Conservation (phyloP, 805 yeast genomes). For the Barnettozyma populi region DNA sequence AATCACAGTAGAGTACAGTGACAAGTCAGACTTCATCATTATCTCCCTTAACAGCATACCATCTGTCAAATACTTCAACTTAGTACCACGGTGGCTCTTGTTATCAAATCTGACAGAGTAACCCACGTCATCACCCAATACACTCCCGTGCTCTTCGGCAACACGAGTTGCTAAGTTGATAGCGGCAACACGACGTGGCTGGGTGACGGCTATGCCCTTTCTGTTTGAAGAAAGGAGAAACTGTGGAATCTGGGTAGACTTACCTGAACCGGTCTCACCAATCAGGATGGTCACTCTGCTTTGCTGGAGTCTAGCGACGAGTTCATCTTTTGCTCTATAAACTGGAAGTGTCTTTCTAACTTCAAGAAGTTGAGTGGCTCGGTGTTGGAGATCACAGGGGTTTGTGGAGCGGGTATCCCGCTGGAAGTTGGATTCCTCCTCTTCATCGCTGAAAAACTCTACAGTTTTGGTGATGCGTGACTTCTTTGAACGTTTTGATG, state of each 20-base stretch:
- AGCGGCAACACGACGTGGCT: conserved; percentile 97
- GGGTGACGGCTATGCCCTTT: conserved; percentile 81
- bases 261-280: conserved; percentile 98
- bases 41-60: conserved; percentile 95
- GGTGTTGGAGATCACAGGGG: conserved; percentile 28
- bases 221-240: conserved; percentile 52
- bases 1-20: conserved; percentile 67
- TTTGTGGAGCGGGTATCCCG: conserved; percentile 16
- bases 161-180: conserved; percentile 90
- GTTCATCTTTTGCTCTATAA: conserved; percentile 59
- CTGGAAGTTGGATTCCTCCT: conserved; percentile 22
- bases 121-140: conserved; percentile 79
- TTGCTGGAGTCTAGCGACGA: conserved; percentile 46
- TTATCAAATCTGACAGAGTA: conserved; percentile 91
- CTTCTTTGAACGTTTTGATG: conserved; percentile 6
- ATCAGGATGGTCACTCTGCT: conserved; percentile 74
- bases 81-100: conserved; percentile 51
- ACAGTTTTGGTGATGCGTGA: conserved; percentile 26
- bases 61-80: conserved; percentile 83
- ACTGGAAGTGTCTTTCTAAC: conserved; percentile 66
- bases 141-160: conserved; percentile 77
- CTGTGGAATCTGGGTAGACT: conserved; percentile 95
- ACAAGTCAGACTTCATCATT: conserved; percentile 63
- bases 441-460: conserved; percentile 33
- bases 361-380: conserved; percentile 41